A percentile compares a stretch with the other conserved stretches of the same genome.
phyloP scores from a whole-genome alignment of 306 rosid genomes.

The Quercus berberidifolia region DNA sequence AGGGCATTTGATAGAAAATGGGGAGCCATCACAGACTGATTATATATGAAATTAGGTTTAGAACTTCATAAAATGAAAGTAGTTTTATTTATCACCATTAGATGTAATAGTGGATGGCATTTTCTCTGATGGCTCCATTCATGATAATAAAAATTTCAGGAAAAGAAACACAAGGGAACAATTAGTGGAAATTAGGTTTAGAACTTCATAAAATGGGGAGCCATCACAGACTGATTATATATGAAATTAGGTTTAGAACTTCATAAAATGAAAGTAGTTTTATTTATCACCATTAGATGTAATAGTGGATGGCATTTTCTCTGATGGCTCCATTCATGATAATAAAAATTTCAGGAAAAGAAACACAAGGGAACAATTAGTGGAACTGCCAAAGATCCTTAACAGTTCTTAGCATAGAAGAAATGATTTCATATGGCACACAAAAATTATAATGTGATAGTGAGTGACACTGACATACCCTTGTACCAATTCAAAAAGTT shows the following conservation, averaged over 20 bases:
- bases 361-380: slow-evolving; percentile 2
- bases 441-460: background rate
- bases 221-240: background rate
- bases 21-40: background rate
- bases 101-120: background rate
- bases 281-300: background rate
- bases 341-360: background rate
- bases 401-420: slow-evolving; percentile 6
- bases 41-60: background rate
- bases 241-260: background rate
- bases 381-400: background rate
- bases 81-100: background rate
- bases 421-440: background rate
- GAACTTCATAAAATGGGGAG: background rate
- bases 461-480: slow-evolving; percentile 48
- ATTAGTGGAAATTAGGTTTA: slow-evolving; percentile 1
- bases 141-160: background rate
- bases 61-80: background rate
- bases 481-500: slow-evolving; percentile 66
- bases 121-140: background rate
- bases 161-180: background rate
- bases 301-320: background rate
- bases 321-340: background rate
- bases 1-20: background rate
- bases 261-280: background rate